Evolutionary conservation across 1,139 yeast species (phyloP), one percentile per base, ranked within the genome.

Genomic region (Pichia sp.): DNA sequence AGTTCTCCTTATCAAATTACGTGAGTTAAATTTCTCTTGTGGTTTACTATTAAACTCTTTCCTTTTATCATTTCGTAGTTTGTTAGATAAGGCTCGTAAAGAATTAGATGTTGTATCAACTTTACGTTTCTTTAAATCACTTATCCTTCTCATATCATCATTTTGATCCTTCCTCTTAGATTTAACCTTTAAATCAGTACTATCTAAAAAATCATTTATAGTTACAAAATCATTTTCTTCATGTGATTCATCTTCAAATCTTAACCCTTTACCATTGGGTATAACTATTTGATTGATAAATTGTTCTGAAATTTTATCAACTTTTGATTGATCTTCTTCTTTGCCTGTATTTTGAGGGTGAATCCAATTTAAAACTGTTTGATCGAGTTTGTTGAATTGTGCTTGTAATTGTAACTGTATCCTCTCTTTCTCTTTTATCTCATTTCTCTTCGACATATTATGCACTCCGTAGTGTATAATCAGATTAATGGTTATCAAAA

Each of bases 401-500:
- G 69, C 60, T 52, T 70, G 76, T 51, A 74, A 66, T 46, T 63
- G 62, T 14, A 74, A 67, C 49, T 71, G 79, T 12, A 74, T 60
- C 31, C 66, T 68, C 46, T 74, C 71, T 50, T 74, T 74, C 37
- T 62, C 53, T 49, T 69, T 45, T 8, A 53, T 52, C 25, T 56
- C 54, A 21, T 49, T 48, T 22, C 52, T 34, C 24, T 47, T 52
- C 3, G 52, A 50, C 53, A 50, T 51, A n/a, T n/a, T n/a, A n/a
- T n/a, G n/a, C n/a, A n/a, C n/a, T n/a, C n/a, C n/a, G n/a, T n/a
- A n/a, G n/a, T n/a, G n/a, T n/a, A n/a, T n/a, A n/a, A n/a, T n/a
- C n/a, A n/a, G n/a, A n/a, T n/a, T n/a, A n/a, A n/a, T n/a, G n/a
- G n/a, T n/a, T n/a, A n/a, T n/a, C n/a, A n/a, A n/a, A n/a, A n/a